Base-by-base conservation (phyloP, 2,329 filamentous ascomycete genomes). In the Aspergillus thermomutatus region DNA sequence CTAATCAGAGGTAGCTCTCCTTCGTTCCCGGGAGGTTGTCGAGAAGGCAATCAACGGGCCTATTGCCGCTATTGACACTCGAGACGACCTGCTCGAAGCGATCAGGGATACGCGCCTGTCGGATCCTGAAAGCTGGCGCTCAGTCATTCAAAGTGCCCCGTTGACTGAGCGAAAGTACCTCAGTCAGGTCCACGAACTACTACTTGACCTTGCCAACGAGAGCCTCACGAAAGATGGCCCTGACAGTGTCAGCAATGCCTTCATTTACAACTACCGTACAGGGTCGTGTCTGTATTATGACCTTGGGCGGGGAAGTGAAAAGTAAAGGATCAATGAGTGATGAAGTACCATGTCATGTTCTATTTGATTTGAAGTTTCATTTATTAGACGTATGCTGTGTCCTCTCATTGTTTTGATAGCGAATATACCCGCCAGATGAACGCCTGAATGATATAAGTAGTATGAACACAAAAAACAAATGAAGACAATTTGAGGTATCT, bases 221-320 rank as follows among this genome's bases (percentile, higher is more conserved):
- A 67, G 63, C 27, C 69, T 59, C 37, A 56, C 64, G 26, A 60
- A 60, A 23, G 72, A 74, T 56, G 79, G 87, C 79, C 75, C 82
- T 78, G 77, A 79, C 51, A 67, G 68, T 34, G 82, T 83, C 25
- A 82, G 84, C 49, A 90, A 92, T 70, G 89, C 90, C 10, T 96
- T 96, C 75, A 83, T 97, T 52, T 96, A 96, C 75, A 96, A 96
- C 67, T 96, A 95, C 66, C 82, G 92, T 58, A 95, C 91, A 9
- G 90, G 89, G 0, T 87, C 83, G 57, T 92, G 90, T 71, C 82
- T 96, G 51, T 91, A 93, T 70, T 96, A 96, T 73, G 92, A 96
- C 74, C 75, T 97, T 59, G 80, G 76, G 57, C 64, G 63, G 50
- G 56, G 56, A 43, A 59, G 48, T 49, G 56, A 63, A 26, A 34